phyloP scores from a whole-genome alignment of 805 yeast species.

The Hanseniaspora singularis region DNA sequence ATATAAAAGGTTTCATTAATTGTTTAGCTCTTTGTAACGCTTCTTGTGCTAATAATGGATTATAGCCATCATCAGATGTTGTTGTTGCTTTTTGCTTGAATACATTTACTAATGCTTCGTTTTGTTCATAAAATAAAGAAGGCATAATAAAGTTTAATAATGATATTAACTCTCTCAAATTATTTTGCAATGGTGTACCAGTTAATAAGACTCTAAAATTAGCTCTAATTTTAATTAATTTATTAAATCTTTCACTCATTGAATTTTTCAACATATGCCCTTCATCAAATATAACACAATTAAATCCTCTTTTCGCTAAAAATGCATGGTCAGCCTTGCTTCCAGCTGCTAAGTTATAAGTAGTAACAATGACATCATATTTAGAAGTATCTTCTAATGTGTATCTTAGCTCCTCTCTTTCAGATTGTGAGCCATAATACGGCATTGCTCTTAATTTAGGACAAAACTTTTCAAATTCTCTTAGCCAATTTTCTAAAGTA shows the following conservation, averaged over 20 bases:
- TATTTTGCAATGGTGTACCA: constrained; percentile 95
- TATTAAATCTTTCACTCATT: constrained; percentile 70
- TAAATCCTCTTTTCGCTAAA: constrained; percentile 60
- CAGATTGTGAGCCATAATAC: constrained; percentile 78
- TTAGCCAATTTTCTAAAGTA: constrained; percentile 91
- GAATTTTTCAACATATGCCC: constrained; percentile 95
- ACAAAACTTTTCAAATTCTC: constrained; percentile 84
- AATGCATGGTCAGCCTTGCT: constrained; percentile 71
- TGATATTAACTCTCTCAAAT: constrained; percentile 79
- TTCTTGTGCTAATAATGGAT: constrained; percentile 78
- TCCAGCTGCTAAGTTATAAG: constrained; percentile 85
- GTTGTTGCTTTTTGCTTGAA: constrained; percentile 83
- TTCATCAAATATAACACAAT: constrained; percentile 88
- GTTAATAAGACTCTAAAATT: constrained; percentile 78
- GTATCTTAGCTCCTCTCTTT: constrained; percentile 73
- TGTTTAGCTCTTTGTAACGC: constrained; percentile 88
- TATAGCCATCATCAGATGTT: constrained; percentile 41
- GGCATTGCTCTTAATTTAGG: constrained; percentile 77
- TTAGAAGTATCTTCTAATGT: constrained; percentile 43
- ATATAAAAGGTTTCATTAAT: constrained; percentile 96
- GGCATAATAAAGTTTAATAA: constrained; percentile 87
- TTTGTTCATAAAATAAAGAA: constrained; percentile 60
- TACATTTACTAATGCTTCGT: constrained; percentile 67
- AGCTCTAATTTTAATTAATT: constrained; percentile 73
- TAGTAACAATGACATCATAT: constrained; percentile 85